These are phyloP conservation scores for Polytrichum commune DNA, from an alignment of 225 moss, liverwort and hornwort genomes.

Conservation along the genomic window DNA sequence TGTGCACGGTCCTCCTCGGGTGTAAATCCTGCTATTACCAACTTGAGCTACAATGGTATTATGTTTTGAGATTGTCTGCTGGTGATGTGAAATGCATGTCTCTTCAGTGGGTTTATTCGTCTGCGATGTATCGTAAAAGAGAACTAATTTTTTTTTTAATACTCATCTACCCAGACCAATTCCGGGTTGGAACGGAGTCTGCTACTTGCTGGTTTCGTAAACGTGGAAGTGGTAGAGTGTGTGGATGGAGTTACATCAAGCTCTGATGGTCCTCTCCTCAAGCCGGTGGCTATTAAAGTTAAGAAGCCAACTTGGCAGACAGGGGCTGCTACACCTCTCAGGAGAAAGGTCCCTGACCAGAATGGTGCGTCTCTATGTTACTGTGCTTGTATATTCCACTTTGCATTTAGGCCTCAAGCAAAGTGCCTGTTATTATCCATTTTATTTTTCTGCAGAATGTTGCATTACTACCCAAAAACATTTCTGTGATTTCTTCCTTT, in stretches of 20 bases:
- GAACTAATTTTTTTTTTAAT: not conserved
- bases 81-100: not conserved
- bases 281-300: conserved; percentile 65
- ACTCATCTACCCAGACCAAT: conserved; percentile 37
- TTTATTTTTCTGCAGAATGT: too few species aligned
- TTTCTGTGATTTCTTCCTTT: not conserved
- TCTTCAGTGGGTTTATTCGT: not conserved
- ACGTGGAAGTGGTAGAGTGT: conserved; percentile 27
- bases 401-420: not conserved
- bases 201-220: conserved; percentile 74
- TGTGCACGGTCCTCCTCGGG: too few species aligned
- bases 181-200: conserved; percentile 61
- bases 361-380: conserved; percentile 38
- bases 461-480: too few species aligned
- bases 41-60: not conserved
- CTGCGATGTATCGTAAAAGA: not conserved
- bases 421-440: not conserved
- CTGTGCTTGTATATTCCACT: not conserved
- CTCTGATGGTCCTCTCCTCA: conserved; percentile 38
- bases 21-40: too few species aligned
- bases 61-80: not conserved
- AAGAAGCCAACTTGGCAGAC: conserved; percentile 81
- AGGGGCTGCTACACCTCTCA: conserved; percentile 62
- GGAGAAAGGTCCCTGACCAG: conserved; percentile 58
- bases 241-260: conserved; percentile 46